phyloP scores from a whole-genome alignment of 2,329 filamentous ascomycete species.

The Pseudogymnoascus sp. region DNA sequence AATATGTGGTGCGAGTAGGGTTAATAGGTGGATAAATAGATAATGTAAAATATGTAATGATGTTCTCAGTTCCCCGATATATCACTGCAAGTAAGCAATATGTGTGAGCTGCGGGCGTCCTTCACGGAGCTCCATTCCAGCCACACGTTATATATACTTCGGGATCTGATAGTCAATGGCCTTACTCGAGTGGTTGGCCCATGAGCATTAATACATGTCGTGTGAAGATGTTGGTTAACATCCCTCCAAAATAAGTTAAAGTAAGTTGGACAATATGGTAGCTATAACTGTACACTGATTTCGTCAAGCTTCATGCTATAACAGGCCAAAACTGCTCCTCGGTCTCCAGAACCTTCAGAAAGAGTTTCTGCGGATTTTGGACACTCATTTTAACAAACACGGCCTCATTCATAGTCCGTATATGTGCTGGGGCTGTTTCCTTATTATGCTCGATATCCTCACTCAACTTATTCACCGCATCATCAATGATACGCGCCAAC shows the following conservation, averaged over 20 bases:
- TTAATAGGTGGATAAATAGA: slow-evolving; percentile 7
- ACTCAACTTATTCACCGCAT: slow-evolving; percentile 35
- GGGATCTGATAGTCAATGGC: not conserved
- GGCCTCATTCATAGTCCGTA: slow-evolving; percentile 35
- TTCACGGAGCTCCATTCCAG: not conserved
- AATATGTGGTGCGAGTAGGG: not conserved
- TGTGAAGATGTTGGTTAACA: not conserved
- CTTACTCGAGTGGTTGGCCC: not conserved
- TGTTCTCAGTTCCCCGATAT: not conserved
- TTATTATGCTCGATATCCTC: slow-evolving; percentile 29
- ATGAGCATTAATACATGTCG: not conserved
- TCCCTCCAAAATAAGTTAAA: not conserved
- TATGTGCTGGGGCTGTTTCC: slow-evolving; percentile 28
- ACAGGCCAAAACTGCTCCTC: slow-evolving; percentile 55
- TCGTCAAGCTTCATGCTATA: slow-evolving; percentile 16
- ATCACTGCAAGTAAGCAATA: not conserved
- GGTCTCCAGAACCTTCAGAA: slow-evolving; percentile 43
- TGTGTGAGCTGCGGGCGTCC: not conserved
- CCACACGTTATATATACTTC: not conserved
- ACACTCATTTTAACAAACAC: slow-evolving; percentile 33
- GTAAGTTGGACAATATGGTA: not conserved
- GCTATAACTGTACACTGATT: not conserved
- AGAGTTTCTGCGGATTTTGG: not conserved
- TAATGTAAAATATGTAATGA: not conserved
- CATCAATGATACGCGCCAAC: slow-evolving; percentile 50